Evolutionary conservation across 2,329 filamentous ascomycete genomes (phyloP), one percentile per base, ranked within the genome.

Genomic region (Lomentospora prolificans): DNA sequence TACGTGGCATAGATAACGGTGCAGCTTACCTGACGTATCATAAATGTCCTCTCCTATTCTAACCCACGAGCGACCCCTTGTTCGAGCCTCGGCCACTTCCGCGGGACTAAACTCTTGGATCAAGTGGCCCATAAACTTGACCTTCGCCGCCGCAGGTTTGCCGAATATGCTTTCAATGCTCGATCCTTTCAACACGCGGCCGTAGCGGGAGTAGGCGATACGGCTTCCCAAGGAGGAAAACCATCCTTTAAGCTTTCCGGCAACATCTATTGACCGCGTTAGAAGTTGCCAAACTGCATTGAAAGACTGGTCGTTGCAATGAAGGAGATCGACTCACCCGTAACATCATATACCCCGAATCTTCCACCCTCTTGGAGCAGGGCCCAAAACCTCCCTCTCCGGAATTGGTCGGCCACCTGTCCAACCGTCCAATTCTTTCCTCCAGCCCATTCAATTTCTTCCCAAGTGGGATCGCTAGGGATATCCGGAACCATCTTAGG

Each of bases 21-120:
- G n/a, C n/a, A n/a, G 48, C 52, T 46, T 9, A 59, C 60, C 48
- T 8, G 57, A 59, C 6, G 60, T 55, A 27, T 61, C 54, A 51
- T 61, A 61, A 2, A 61, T 57, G 25, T 57, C 55, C 3, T 31
- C 50, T 2, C 55, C 51, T 8, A 61, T 51, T 3, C 51, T 39
- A 7, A 58, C 41, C 1, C 58, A 60, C 48, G 57, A 53, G 4
- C 14, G 8, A 53, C 30, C 22, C 48, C 56, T 17, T 55, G 48
- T n/a, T 24, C 41, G 19, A 57, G 55, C 25, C 59, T 51, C 12
- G 53, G 50, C 36, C 51, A 51, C 3, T 54, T 51, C 3, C 58
- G 48, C 33, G 50, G 36, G 28, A 4, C 8, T 24, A 27, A 46
- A 55, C 28, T 41, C 41, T 22, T 44, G 52, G 1, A 46, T 22